Conservation (phyloP, 805 yeast species). For the Pichia californica region DNA sequence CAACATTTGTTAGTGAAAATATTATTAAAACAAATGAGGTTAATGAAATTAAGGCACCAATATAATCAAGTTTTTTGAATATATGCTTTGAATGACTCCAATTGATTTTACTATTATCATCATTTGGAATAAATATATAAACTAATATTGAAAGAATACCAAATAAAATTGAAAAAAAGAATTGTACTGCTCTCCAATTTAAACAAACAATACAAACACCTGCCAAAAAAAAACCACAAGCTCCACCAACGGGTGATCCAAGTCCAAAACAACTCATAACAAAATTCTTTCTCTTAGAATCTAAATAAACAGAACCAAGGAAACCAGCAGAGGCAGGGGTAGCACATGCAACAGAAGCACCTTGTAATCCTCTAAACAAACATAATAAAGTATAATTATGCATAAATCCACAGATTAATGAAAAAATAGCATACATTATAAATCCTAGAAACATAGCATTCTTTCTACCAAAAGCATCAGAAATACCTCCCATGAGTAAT, state of each 20-base stretch:
- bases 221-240: slow-evolving; percentile 36
- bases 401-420: slow-evolving; percentile 34
- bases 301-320: slow-evolving; percentile 35
- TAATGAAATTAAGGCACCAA: slow-evolving; percentile 37
- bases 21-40: slow-evolving; percentile 36
- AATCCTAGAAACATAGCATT: slow-evolving; percentile 33
- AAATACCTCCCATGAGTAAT: slow-evolving; percentile 39
- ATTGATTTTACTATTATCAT: slow-evolving; percentile 27
- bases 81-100: slow-evolving; percentile 21
- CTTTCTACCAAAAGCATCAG: slow-evolving; percentile 43
- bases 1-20: slow-evolving; percentile 39
- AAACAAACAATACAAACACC: slow-evolving; percentile 37
- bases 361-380: slow-evolving; percentile 39
- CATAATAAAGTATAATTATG: slow-evolving; percentile 32
- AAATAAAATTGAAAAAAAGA: slow-evolving; percentile 35
- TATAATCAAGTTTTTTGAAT: slow-evolving; percentile 31
- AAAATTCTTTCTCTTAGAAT: slow-evolving; percentile 35
- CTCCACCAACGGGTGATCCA: slow-evolving; percentile 45
- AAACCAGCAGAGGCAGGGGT: slow-evolving; percentile 45
- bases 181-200: slow-evolving; percentile 38
- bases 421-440: slow-evolving; percentile 25
- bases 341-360: slow-evolving; percentile 37
- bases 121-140: slow-evolving; percentile 32
- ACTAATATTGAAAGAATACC: slow-evolving; percentile 19
- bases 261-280: slow-evolving; percentile 38